phyloP scores from a whole-genome alignment of 169 alveolate species.

The Plasmodium vinckei region DNA sequence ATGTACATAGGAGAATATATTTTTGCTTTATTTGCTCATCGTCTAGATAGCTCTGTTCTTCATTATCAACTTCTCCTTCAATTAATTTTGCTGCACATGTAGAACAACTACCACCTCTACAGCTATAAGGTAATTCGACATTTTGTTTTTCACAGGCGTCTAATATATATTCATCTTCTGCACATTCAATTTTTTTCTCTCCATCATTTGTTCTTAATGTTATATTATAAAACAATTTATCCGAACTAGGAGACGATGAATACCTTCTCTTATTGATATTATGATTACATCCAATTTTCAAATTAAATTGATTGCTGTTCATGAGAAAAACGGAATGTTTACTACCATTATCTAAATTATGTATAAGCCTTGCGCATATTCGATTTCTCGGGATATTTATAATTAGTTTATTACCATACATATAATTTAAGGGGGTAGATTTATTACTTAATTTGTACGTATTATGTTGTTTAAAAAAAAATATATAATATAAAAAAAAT shows the following conservation, averaged over 20 bases:
- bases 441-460: conserved; percentile 42
- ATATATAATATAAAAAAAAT: conserved; percentile 3
- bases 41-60: conserved; percentile 87
- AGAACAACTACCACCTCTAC: conserved; percentile 91
- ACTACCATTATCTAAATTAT: conserved; percentile 15
- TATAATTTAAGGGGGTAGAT: conserved; percentile 22
- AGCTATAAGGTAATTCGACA: conserved; percentile 90
- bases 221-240: conserved; percentile 69
- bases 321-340: conserved; percentile 14
- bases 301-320: conserved; percentile 1
- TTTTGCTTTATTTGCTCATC: conserved; percentile 86
- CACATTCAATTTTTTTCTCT: conserved; percentile 85
- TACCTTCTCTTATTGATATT: conserved; percentile 14
- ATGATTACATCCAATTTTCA: not conserved
- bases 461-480: conserved; percentile 21
- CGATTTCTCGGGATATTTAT: conserved; percentile 10
- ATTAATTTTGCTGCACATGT: conserved; percentile 90
- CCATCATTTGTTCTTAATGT: conserved; percentile 81
- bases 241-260: conserved; percentile 14
- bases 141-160: conserved; percentile 90
- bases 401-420: conserved; percentile 39
- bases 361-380: conserved; percentile 13
- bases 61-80: conserved; percentile 85
- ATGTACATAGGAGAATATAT: conserved; percentile 86
- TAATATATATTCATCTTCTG: conserved; percentile 88